These are phyloP conservation scores for Tetrapisispora nanseiensis DNA, from an alignment of 805 yeast species.

Conservation along the genomic window DNA sequence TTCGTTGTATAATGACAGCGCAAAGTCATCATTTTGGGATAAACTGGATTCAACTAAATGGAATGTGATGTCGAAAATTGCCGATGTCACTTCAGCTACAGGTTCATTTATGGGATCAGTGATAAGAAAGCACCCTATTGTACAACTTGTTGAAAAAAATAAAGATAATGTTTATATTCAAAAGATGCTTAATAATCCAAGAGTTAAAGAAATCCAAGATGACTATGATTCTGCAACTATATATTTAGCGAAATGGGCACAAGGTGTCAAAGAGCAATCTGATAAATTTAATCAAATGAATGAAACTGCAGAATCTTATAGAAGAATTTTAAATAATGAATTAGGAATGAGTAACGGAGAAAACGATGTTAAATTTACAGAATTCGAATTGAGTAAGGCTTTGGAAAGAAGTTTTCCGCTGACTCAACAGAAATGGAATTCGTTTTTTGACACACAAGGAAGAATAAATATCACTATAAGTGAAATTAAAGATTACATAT, in stretches of 20 bases:
- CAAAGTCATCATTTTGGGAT: conserved; percentile 14
- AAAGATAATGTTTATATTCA: conserved; percentile 30
- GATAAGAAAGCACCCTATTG: conserved; percentile 24
- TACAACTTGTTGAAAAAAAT: conserved; percentile 36
- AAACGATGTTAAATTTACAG: conserved; percentile 21
- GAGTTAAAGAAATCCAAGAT: conserved; percentile 65
- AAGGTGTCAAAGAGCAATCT: conserved; percentile 86
- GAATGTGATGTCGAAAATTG: conserved; percentile 77
- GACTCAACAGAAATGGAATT: conserved; percentile 64
- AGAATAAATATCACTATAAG: conserved; percentile 58
- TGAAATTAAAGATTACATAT: conserved; percentile 74
- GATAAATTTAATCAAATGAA: conserved; percentile 40
- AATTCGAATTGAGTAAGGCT: conserved; percentile 38
- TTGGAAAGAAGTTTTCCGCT: conserved; percentile 45
- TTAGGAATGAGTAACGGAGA: conserved; percentile 29
- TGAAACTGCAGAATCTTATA: conserved; percentile 50
- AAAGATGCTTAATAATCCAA: conserved; percentile 61
- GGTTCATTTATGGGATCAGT: conserved; percentile 17
- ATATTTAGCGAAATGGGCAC: conserved; percentile 93
- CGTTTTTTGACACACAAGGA: conserved; percentile 74
- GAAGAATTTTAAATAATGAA: conserved; percentile 46
- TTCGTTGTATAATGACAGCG: neutral
- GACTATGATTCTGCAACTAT: conserved; percentile 91
- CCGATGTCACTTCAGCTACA: conserved; percentile 50
- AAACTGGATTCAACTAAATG: conserved; percentile 51